Percentiles rank a stretch among this genome's conserved stretches.
Evolutionary conservation across 2,329 filamentous ascomycete species (phyloP).

Genomic region (Emmonsiellopsis sp.): DNA sequence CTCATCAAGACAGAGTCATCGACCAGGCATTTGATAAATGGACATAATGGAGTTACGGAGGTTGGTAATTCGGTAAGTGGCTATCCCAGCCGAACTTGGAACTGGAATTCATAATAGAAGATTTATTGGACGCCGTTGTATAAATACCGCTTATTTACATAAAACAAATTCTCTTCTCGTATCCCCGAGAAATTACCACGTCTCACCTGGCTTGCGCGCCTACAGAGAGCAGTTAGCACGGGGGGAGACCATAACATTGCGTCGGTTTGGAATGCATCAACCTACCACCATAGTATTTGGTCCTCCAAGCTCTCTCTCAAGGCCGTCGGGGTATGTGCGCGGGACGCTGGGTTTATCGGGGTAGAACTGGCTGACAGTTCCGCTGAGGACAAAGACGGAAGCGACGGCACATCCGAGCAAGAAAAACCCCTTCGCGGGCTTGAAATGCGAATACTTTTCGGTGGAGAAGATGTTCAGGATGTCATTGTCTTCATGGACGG

Average conservation of each 20-base stretch:
- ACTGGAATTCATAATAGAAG: constrained; percentile 13
- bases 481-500: constrained; percentile 94
- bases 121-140: constrained; percentile 20
- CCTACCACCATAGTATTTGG: constrained; percentile 56
- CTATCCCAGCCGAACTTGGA: constrained; percentile 1
- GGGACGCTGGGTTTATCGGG: constrained; percentile 63
- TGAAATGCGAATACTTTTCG: constrained; percentile 79
- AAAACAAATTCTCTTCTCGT: not conserved
- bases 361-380: constrained; percentile 58
- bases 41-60: too few relatives aligned
- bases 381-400: constrained; percentile 55
- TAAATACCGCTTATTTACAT: constrained; percentile 28
- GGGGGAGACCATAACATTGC: not conserved
- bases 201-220: constrained; percentile 30
- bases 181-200: not conserved
- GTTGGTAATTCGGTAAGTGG: too few relatives aligned
- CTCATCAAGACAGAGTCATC: too few relatives aligned
- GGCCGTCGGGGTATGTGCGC: constrained; percentile 57
- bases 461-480: constrained; percentile 81
- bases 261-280: constrained; percentile 11
- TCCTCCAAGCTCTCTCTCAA: constrained; percentile 68
- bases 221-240: constrained; percentile 10
- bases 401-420: constrained; percentile 61
- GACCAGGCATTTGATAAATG: too few relatives aligned
- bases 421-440: constrained; percentile 57